Evolutionary conservation across 768 basidiomycete species (phyloP), one percentile per base, ranked within the genome.

Genomic region (Kwoniella sp.): DNA sequence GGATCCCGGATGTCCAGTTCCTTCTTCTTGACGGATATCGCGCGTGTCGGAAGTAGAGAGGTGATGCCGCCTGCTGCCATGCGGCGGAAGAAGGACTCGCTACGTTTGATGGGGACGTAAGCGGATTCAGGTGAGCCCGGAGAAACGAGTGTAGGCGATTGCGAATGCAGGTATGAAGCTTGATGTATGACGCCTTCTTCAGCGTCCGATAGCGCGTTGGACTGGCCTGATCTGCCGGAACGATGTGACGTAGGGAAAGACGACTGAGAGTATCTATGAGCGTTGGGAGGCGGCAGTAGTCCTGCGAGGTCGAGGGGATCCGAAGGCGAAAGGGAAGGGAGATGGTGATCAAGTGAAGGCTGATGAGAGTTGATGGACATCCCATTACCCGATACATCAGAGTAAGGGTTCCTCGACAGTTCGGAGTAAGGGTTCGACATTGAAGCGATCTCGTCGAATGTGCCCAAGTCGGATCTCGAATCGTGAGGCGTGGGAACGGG

Each of bases 1-100:
- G 92, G 92, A 79, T 94, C 92, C 23, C 90, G 86, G 73, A 93
- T 86, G 23, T 90, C 88, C 15, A 83, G 30, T n/a, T 71, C 60
- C 13, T 37, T 34, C 41, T 57, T 64, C 20, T 28, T 47, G 31
- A 30, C 64, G 26, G 30, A 63, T 5, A 38, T 41, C 45, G 30
- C 17, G 12, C 51, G 76, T 23, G 84, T 86, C 12, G 81, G 86
- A 23, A 68, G 52, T 9, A 76, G 28, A 0, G 70, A 66, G 15
- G 68, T 64, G 22, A 71, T 65, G 41, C 79, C 70, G 23, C 74
- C 73, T 0, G 63, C 62, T 13, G 75, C 69, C 72, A 80, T 67
- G 0, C 79, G 69, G 7, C 64, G 30, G 58, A 80, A 71, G 59
- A 79, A 76, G 4, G 74, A 73, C 26, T 75, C 73, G 54, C 61